Base-by-base conservation (phyloP, 1,284 basidiomycete genomes). In the Rhodotorula sp. region DNA sequence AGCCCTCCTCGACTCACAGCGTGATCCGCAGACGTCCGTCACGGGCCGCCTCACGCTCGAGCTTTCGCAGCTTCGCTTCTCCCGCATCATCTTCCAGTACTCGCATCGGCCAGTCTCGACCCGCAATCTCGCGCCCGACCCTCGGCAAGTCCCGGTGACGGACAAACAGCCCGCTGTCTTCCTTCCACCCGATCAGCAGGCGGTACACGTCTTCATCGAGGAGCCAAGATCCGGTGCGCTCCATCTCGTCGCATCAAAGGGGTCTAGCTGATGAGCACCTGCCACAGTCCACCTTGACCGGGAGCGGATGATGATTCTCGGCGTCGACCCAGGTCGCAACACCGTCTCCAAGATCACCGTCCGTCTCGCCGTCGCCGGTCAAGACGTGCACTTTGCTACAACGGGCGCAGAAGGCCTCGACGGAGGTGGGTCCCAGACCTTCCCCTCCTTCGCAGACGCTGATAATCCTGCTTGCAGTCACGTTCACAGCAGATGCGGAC, bases 291-390 rank as follows among this genome's bases (percentile, higher is more conserved):
- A 88, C 77, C 84, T 92, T 36, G 89, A 89, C 47, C 82, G 83
- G 67, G 81, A 83, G 11, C 81, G 88, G 22, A 82, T 79, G 34
- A 79, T 90, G 15, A 80, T 86, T 62, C 79, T 90, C 36, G 80
- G 81, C 5, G 68, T 92, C 22, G 84, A 82, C 22, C 85, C 87
- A 11, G 89, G 90, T 15, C 84, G 89, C 52, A 91, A 91, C 76
- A 78, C 84, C 29, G 75, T 91, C 30, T 79, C 81, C 15, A 83
- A 81, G 62, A 84, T 85, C 19, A 83, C 79, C 24, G 73, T 92
- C 54, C 85, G 82, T 59, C 79, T 91, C 24, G 80, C 82, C 20
- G 82, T 85, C 3, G 82, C 85, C 36, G 84, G 83, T 17, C 84
- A 82, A 0, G 74, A 68, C 1, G 59, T 89, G 19, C n/a, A 30